Conservation (phyloP, 164 flowering plant genomes). For the Taxillus chinensis region DNA sequence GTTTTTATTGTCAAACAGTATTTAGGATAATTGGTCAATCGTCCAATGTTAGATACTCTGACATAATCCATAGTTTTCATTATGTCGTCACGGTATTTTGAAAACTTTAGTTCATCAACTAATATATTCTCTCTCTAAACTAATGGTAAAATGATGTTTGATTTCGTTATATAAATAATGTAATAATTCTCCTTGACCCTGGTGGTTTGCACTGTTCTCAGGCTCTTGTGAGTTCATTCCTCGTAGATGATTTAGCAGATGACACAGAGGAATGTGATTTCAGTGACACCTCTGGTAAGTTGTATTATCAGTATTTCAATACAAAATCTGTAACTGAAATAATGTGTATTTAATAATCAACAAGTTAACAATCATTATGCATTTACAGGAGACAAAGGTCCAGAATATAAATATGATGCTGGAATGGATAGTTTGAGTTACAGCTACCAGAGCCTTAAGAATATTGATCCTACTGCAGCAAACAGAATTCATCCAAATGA, state of each 20-base stretch:
- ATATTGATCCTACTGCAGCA: conserved; percentile 79
- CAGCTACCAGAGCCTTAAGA: conserved; percentile 48
- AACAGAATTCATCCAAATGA: conserved; percentile 93
- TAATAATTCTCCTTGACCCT: background rate
- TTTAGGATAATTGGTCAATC: too few relatives aligned
- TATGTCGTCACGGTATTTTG: too few relatives aligned
- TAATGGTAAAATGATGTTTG: too few relatives aligned
- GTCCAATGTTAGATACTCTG: too few relatives aligned
- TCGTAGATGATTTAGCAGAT: conserved; percentile 59
- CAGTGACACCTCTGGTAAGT: conserved; percentile 30
- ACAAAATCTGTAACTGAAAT: background rate
- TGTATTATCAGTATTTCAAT: background rate
- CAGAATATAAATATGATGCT: conserved; percentile 17
- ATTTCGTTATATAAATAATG: too few relatives aligned
- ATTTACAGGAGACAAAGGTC: conserved; percentile 17
- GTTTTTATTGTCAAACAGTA: too few relatives aligned
- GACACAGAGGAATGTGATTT: conserved; percentile 29
- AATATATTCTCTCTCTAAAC: too few relatives aligned
- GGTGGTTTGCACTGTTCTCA: conserved; percentile 9
- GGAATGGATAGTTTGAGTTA: conserved; percentile 12
- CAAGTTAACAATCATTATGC: conserved; percentile 4
- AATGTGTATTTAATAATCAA: background rate
- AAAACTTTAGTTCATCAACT: too few relatives aligned
- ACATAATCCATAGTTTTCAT: too few relatives aligned
- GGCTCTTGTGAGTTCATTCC: conserved; percentile 88